These are phyloP conservation scores for Leccinum pachyderme DNA, from an alignment of 1,284 basidiomycete species.

Conservation along the genomic window DNA sequence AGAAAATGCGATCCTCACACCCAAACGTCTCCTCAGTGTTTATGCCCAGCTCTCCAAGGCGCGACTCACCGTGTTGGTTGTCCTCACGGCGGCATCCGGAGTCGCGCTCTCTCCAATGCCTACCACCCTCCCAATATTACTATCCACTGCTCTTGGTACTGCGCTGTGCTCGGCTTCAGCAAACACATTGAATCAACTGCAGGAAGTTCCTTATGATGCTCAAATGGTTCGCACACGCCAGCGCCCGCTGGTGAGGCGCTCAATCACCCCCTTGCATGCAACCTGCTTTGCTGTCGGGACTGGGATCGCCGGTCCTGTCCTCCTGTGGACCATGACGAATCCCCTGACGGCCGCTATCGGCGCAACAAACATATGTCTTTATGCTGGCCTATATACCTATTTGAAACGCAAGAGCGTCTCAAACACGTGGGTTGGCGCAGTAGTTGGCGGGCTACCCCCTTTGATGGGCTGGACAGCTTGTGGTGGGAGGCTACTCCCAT, in stretches of 20 bases:
- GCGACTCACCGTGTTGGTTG: constrained; percentile 84
- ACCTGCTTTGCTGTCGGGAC: constrained; percentile 75
- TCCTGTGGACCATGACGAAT: constrained; percentile 87
- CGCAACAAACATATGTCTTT: constrained; percentile 83
- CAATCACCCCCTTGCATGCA: constrained; percentile 84
- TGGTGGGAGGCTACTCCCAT: constrained; percentile 76
- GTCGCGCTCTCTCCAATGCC: constrained; percentile 91
- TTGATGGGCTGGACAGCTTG: constrained; percentile 99
- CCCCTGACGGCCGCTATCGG: constrained; percentile 87
- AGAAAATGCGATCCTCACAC: constrained; percentile 43
- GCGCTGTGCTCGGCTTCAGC: constrained; percentile 91
- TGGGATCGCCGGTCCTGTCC: constrained; percentile 72
- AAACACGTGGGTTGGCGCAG: constrained; percentile 94
- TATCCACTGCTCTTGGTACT: constrained; percentile 88
- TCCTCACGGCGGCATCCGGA: constrained; percentile 89
- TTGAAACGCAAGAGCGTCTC: constrained; percentile 87
- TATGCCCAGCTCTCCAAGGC: constrained; percentile 89
- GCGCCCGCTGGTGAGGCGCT: constrained; percentile 84
- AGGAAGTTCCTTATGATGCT: constrained; percentile 94
- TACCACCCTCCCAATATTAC: constrained; percentile 76
- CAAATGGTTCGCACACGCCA: constrained; percentile 93
- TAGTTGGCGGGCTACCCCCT: constrained; percentile 93
- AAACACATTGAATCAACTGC: constrained; percentile 93
- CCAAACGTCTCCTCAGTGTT: constrained; percentile 56
- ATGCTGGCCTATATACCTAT: constrained; percentile 91